Base-by-base conservation (phyloP, 441 rosid species). In the Erodium trifolium region DNA sequence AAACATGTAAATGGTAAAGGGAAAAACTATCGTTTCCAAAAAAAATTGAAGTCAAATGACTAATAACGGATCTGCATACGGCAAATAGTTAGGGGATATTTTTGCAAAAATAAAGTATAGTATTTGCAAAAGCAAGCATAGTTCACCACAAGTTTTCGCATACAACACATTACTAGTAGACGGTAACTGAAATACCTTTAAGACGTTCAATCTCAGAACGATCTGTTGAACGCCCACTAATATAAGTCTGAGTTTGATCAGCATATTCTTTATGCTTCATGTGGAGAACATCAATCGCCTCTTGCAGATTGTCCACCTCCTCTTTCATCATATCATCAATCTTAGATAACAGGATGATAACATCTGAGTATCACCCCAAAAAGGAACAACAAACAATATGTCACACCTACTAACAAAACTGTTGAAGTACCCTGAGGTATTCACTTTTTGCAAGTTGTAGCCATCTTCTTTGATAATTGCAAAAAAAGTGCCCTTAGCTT, bases 301-400 rank as follows among this genome's bases (percentile, higher is more conserved):
- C 84, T 14, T 67, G 83, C 77, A 94, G 78, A 79, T 71, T 79
- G 71, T 74, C 77, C 12, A 88, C 86, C 86, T 92, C 97, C 65
- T 87, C 94, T 81, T 82, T 84, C 90, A 92, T 90, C 88, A 90
- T 82, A 76, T 85, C 90, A 71, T 90, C 89, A 59, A 92, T 86
- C 79, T 81, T 84, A 16, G 89, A 83, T 79, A 90, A 71, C 37
- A 81, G 91, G 43, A 78, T 74, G 70, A 82, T 77, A 76, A 79
- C 81, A 78, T 88, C 98, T 93, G 85, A 35, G 39, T 78, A 70
- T 18, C 51, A 10, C 45, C 16, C 45, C 70, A 68, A 76, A 67
- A 65, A 57, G 45, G 37, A 73, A 70, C 35, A 68, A 67, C 27
- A 68, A 78, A 71, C 63, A 79, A 76, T 66, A 47, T n/a, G 66